Percentiles rank a stretch among this genome's conserved stretches.
Conservation (phyloP, 2,329 filamentous ascomycete species). For the Aspergillus brunneoviolaceus region DNA sequence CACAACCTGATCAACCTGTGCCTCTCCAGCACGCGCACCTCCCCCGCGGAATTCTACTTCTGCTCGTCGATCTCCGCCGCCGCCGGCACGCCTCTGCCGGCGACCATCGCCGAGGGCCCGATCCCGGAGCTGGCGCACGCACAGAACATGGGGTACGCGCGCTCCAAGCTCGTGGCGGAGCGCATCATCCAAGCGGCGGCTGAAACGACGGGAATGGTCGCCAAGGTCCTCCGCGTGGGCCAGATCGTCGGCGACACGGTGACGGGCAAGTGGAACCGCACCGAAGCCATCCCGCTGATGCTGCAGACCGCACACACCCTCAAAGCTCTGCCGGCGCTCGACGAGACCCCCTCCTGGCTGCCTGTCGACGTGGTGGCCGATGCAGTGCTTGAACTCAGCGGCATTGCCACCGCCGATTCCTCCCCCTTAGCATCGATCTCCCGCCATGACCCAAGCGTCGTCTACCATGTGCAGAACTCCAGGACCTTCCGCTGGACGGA, state of each 20-base stretch:
- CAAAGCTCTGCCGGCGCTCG: conserved; percentile 9
- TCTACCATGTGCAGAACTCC: conserved; percentile 17
- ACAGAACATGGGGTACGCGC: conserved; percentile 45
- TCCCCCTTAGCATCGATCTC: background rate
- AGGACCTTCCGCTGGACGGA: conserved; percentile 36
- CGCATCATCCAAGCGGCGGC: conserved; percentile 34
- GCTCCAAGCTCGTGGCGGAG: conserved; percentile 43
- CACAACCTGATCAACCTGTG: conserved; percentile 47
- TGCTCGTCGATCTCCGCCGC: conserved; percentile 53
- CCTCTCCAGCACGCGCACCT: conserved; percentile 30
- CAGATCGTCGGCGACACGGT: conserved; percentile 34
- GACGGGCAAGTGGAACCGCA: conserved; percentile 17
- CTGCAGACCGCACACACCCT: conserved; percentile 43
- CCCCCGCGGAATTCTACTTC: conserved; percentile 48
- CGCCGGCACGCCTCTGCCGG: conserved; percentile 31
- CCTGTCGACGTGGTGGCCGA: conserved; percentile 13
- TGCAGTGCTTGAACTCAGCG: conserved; percentile 10
- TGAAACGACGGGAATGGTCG: conserved; percentile 24
- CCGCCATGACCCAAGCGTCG: background rate
- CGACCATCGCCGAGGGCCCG: conserved; percentile 37
- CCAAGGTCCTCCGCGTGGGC: conserved; percentile 31
- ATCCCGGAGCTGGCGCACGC: conserved; percentile 38
- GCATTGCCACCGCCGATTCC: background rate
- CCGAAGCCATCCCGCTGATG: conserved; percentile 51
- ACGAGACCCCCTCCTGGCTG: conserved; percentile 17